Base-by-base conservation (phyloP, 1,284 basidiomycete genomes). In the Cryptococcus sp. region DNA sequence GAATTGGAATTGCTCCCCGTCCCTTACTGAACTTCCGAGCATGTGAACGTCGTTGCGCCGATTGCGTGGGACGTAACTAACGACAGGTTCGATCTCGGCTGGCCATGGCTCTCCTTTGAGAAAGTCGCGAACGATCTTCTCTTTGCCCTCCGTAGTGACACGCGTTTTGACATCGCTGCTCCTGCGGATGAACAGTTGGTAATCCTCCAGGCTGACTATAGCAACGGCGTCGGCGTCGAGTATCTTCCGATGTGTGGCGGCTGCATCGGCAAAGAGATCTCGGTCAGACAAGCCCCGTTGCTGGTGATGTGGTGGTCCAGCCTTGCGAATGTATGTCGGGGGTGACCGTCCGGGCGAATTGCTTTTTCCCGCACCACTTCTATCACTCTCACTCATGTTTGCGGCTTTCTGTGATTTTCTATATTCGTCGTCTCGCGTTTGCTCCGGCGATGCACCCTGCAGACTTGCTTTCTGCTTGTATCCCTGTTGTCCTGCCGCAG, bases 221-320 rank as follows among this genome's bases (percentile, higher is more conserved):
- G 59, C 64, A 2, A 76, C 69, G 1, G 69, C 67, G 52, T 76
- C 74, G 10, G 72, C 73, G 5, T 62, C 57, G 19, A 76, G 64
- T 11, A 75, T 67, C 2, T 57, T 52, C 0, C 69, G 64, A 1
- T 74, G 51, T 1, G 74, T 76, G 0, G 59, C 49, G 0, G 73
- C 70, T 0, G 69, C 68, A 50, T 76, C 71, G 27, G 52, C 56
- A 54, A 66, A 67, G 19, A 74, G 50, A 8, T 47, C 57, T n/a
- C 27, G 50, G 40, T 73, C 69, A 1, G 63, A 51, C 5, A 57
- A 35, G 8, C 31, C 31, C 2, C 31, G 31, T 35, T 35, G 31
- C 8, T 35, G 31, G 10, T 10, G 31, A 8, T 35, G 31, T 10
- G 31, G 31, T 10, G 31, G 8, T 8, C 31, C 31, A 35, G 31